phyloP scores from a whole-genome alignment of 106 monocot genomes.

The Dendrobium catenatum region DNA sequence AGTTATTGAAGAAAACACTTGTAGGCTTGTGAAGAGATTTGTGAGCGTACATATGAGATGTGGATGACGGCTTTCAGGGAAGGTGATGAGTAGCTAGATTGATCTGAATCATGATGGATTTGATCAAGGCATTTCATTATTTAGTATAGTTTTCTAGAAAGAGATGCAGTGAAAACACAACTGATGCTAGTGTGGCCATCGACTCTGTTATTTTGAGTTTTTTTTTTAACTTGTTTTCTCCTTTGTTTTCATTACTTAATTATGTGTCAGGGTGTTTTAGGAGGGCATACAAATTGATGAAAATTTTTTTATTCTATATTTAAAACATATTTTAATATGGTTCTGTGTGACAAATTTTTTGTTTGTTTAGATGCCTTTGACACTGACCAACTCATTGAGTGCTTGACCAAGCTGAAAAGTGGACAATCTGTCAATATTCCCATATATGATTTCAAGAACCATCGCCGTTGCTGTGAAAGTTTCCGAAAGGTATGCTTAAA shows the following conservation, averaged over 20 bases:
- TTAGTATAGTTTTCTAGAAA: not conserved
- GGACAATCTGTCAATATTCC: constrained; percentile 85
- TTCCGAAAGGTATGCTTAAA: constrained; percentile 69
- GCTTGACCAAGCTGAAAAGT: constrained; percentile 73
- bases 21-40: not conserved
- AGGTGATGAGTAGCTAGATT: not conserved
- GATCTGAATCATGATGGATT: not conserved
- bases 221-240: not conserved
- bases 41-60: not conserved
- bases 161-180: not conserved
- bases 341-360: not conserved
- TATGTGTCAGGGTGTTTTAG: not conserved
- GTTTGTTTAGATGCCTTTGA: constrained; percentile 88
- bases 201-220: not conserved
- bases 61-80: not conserved
- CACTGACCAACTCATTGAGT: constrained; percentile 87
- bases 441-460: constrained; percentile 96
- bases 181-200: not conserved
- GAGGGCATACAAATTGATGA: not conserved
- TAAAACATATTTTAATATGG: not conserved
- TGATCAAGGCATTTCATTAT: not conserved
- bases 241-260: not conserved
- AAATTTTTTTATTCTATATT: not conserved
- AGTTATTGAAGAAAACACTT: not conserved
- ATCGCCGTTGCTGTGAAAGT: constrained; percentile 66